Base-by-base conservation (phyloP, 768 basidiomycete species). In the Lentinula sp. region DNA sequence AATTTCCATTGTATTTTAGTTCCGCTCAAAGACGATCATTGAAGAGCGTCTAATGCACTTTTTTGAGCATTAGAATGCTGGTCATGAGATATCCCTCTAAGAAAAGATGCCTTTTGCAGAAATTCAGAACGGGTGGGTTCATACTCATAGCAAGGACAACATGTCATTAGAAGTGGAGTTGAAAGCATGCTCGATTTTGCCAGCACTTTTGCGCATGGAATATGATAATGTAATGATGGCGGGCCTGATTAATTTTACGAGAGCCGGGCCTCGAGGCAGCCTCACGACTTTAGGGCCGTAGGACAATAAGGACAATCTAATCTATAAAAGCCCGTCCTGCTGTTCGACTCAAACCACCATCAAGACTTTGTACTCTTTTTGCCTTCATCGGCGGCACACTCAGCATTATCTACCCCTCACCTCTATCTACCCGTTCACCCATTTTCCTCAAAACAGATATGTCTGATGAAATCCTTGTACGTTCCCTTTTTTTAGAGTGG, bases 181-280 rank as follows among this genome's bases (percentile, higher is more conserved):
- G 23, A 43, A 7, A 56, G 55, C 16, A 8, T 23, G 36, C 20
- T 41, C 7, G 18, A 28, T 33, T 56, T 56, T 41, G 41, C 54
- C 54, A 55, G 54, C 54, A 55, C 39, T 43, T 56, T 56, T 43
- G 20, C 55, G 55, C 55, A 43, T 43, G 55, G 41, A 12, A 7
- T 50, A n/a, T n/a, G n/a, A n/a, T n/a, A n/a, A n/a, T n/a, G n/a
- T n/a, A 5, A 33, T 55, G 18, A n/a, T 36, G 54, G 36, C 18
- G 46, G 18, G 15, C 36, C 36, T 53, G 52, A 45, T n/a, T 46
- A 12, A 12, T 12, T 20, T 56, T 56, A 56, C 55, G 55, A 42
- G 4, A 56, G 28, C 50, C 45, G n/a, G n/a, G 54, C 54, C 54
- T 56, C 57, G 57, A 58, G 57, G 57, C 57, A 58, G 42, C 57